phyloP scores from a whole-genome alignment of 2,329 filamentous ascomycete species.

The Ophiosphaerella korrae region DNA sequence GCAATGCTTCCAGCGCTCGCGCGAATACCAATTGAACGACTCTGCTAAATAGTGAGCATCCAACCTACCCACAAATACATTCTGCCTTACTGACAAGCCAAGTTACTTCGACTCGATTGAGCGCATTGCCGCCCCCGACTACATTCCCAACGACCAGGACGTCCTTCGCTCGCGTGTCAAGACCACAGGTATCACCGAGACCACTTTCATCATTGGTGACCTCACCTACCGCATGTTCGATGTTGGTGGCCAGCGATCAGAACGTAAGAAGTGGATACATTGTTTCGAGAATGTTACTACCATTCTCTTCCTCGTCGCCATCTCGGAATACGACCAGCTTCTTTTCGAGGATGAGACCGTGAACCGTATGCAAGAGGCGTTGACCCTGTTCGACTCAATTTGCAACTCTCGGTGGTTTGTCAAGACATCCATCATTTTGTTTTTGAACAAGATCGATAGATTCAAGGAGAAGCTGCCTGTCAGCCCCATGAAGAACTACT shows the following conservation, averaged over 20 bases:
- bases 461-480: conserved; percentile 77
- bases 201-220: conserved; percentile 92
- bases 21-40: conserved; percentile 96
- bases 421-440: conserved; percentile 74
- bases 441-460: conserved; percentile 76
- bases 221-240: conserved; percentile 98
- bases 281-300: conserved; percentile 98
- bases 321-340: conserved; percentile 95
- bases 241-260: conserved; percentile 91
- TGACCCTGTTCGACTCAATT: conserved; percentile 74
- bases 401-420: conserved; percentile 76
- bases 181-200: conserved; percentile 97
- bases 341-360: conserved; percentile 93
- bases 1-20: conserved; percentile 92
- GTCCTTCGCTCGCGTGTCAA: conserved; percentile 95
- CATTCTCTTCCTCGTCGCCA: conserved; percentile 94
- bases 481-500: conserved; percentile 77
- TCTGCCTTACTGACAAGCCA: conserved; percentile 20
- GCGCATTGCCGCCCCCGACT: conserved; percentile 87
- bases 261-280: conserved; percentile 99
- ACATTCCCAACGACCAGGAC: conserved; percentile 94
- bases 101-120: conserved; percentile 97
- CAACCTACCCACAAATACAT: background rate
- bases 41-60: conserved; percentile 85
- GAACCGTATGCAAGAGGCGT: conserved; percentile 75